phyloP scores from a whole-genome alignment of 2,329 filamentous ascomycete species.

The Pyricularia sp. region DNA sequence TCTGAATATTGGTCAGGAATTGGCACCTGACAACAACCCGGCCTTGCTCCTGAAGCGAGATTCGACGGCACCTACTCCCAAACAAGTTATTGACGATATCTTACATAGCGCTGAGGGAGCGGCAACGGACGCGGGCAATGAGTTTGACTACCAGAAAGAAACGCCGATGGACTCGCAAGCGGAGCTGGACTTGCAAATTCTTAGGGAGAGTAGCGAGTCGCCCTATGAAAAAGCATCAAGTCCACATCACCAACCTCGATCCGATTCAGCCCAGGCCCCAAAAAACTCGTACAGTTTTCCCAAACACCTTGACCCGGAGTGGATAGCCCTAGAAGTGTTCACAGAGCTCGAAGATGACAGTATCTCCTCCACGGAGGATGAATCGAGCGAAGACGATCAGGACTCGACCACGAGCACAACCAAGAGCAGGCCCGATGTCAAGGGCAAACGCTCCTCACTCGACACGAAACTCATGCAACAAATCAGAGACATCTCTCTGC shows the following conservation, averaged over 20 bases:
- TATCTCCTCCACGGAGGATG: constrained; percentile 20
- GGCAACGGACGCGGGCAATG: constrained; percentile 6
- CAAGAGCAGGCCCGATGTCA: constrained; percentile 3
- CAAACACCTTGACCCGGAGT: constrained; percentile 69
- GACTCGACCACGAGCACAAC: constrained; percentile 14
- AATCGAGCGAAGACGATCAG: constrained; percentile 16
- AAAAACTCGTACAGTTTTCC: constrained; percentile 46
- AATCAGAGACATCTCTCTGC: constrained; percentile 26
- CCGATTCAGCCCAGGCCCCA: background rate
- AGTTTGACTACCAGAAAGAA: constrained; percentile 8
- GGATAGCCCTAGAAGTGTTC: constrained; percentile 83
- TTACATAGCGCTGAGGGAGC: constrained; percentile 5
- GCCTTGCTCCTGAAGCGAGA: constrained; percentile 66
- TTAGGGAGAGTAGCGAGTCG: constrained; percentile 18
- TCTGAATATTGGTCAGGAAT: constrained; percentile 54
- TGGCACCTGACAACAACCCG: constrained; percentile 56
- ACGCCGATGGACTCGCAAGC: constrained; percentile 23
- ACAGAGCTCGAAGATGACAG: constrained; percentile 43
- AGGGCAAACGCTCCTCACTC: constrained; percentile 15
- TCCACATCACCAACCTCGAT: background rate
- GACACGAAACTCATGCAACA: constrained; percentile 26
- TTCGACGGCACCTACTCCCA: constrained; percentile 45
- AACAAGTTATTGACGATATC: constrained; percentile 20
- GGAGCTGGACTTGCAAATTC: constrained; percentile 33
- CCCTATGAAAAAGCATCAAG: background rate